Conservation (phyloP, 73 alveolate species). For the Paramecium tetraurelia region DNA sequence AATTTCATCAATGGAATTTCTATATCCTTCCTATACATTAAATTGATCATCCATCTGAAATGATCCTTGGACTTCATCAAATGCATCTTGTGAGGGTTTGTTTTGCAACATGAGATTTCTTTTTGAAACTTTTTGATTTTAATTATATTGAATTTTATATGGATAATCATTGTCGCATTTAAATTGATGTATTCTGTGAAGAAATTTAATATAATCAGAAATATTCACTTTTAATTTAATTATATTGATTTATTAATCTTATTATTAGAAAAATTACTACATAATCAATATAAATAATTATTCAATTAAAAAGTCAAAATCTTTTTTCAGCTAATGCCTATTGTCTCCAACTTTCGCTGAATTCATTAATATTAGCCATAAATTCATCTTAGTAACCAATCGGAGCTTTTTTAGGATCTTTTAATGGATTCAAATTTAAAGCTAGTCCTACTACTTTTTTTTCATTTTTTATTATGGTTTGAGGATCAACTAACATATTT, state of each 20-base stretch:
- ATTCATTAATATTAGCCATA: slow-evolving; percentile 50
- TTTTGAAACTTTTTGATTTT: not conserved
- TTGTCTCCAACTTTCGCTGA: slow-evolving; percentile 48
- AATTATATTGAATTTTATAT: not conserved
- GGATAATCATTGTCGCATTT: not conserved
- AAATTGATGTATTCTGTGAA: not conserved
- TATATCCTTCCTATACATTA: not conserved
- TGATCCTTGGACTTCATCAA: not conserved
- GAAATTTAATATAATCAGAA: not conserved
- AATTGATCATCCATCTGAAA: not conserved
- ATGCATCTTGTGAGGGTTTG: not conserved
- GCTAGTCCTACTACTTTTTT: not conserved
- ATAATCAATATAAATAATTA: not conserved
- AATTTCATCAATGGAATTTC: not conserved
- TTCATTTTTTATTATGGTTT: not conserved
- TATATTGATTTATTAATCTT: not conserved
- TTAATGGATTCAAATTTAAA: slow-evolving; percentile 14
- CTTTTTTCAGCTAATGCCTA: slow-evolving; percentile 49
- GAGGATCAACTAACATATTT: not conserved
- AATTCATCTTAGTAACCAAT: slow-evolving; percentile 48
- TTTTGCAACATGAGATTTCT: not conserved
- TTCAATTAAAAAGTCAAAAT: slow-evolving; percentile 23
- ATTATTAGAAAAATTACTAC: not conserved
- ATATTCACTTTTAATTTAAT: not conserved
- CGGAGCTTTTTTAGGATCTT: slow-evolving; percentile 39